Evolutionary conservation across 257 asterid genomes (phyloP).

Genomic region (Forsythia viridissima): DNA sequence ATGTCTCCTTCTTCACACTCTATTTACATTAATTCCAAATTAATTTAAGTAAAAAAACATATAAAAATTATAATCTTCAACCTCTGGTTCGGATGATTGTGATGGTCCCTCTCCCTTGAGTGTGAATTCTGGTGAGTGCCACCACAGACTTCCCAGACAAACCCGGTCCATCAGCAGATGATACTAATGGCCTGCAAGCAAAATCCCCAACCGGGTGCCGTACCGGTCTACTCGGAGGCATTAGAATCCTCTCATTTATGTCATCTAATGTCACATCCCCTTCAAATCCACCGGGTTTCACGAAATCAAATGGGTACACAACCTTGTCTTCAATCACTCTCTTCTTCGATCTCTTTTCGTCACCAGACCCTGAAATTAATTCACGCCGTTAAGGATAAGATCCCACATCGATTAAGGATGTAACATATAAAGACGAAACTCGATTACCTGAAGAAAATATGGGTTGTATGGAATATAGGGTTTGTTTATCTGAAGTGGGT

Average conservation of each 20-base stretch:
- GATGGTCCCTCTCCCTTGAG: conserved; percentile 92
- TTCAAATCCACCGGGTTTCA: conserved; percentile 84
- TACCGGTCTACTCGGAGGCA: conserved; percentile 85
- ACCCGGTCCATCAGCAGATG: conserved; percentile 72
- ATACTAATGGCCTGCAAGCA: conserved; percentile 67
- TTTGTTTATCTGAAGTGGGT: conserved; percentile 41
- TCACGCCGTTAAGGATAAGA: not conserved
- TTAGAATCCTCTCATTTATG: conserved; percentile 76
- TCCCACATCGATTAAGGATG: not conserved
- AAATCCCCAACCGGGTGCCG: conserved; percentile 96
- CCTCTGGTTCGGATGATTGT: conserved; percentile 80
- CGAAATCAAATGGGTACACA: conserved; percentile 81
- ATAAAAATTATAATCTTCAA: conserved; percentile 10
- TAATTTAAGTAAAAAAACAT: not conserved
- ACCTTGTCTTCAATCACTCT: conserved; percentile 42
- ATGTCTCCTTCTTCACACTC: not conserved
- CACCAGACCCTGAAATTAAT: conserved; percentile 31
- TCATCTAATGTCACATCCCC: conserved; percentile 78
- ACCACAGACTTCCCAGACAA: conserved; percentile 91
- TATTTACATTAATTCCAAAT: not conserved
- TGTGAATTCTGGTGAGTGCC: conserved; percentile 78
- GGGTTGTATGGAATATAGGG: conserved; percentile 47
- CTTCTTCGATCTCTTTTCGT: conserved; percentile 36
- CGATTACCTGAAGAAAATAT: conserved; percentile 44
- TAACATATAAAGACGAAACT: not conserved